Evolutionary conservation across 192 early-diverging fungal genomes (phyloP).

Genomic region (Podila verticillata): DNA sequence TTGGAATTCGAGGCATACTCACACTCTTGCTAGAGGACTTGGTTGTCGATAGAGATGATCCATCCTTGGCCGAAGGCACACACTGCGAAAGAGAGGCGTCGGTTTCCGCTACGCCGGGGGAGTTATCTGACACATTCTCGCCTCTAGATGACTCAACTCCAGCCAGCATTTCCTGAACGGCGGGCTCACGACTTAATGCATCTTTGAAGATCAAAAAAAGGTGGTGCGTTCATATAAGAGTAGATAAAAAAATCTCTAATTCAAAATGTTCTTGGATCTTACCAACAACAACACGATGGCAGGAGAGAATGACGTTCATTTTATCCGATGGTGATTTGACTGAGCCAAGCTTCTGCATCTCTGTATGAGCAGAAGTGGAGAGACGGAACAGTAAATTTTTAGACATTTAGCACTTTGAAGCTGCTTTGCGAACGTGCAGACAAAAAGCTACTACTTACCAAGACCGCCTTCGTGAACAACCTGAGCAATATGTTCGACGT

Average conservation of each 20-base stretch:
- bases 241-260: background rate
- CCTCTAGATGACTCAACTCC: background rate
- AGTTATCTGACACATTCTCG: background rate
- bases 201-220: slow-evolving; percentile 5
- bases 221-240: background rate
- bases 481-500: slow-evolving; percentile 49
- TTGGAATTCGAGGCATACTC: slow-evolving; percentile 32
- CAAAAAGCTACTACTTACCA: slow-evolving; percentile 5
- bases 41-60: background rate
- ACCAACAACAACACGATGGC: slow-evolving; percentile 57
- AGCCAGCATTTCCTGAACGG: slow-evolving; percentile 34
- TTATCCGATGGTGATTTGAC: slow-evolving; percentile 56
- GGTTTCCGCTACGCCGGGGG: too few species aligned
- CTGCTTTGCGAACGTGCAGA: too few species aligned
- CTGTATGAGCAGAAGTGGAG: background rate
- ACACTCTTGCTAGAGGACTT: slow-evolving; percentile 4
- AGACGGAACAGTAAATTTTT: background rate
- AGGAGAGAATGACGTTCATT: slow-evolving; percentile 51
- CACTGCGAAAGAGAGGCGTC: background rate
- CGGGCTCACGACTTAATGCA: slow-evolving; percentile 31
- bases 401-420: background rate
- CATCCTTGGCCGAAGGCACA: background rate
- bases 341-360: slow-evolving; percentile 55
- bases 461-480: slow-evolving; percentile 52
- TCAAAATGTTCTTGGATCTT: background rate